Conservation (phyloP, 176 grass and related monocot genomes). For the Aegilops bicornis region DNA sequence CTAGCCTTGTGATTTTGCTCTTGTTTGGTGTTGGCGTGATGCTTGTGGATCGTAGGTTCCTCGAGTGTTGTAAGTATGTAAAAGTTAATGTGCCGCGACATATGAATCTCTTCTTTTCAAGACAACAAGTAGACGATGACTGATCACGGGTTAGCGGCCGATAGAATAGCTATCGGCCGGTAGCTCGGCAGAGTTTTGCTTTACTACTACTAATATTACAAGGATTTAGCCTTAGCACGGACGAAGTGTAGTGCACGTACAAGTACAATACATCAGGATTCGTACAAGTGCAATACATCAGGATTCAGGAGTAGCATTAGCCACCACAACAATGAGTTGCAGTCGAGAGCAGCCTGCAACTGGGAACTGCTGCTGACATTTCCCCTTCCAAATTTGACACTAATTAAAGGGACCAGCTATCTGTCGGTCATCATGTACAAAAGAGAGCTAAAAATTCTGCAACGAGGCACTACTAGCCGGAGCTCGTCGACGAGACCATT, state of each 20-base stretch:
- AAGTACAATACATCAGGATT: not conserved
- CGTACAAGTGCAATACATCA: not conserved
- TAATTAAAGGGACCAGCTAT: no score
- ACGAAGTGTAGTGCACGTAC: not conserved
- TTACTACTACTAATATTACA: not conserved
- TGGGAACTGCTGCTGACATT: not conserved
- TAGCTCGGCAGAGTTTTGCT: no score
- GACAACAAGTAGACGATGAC: no score
- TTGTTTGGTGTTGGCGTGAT: not conserved
- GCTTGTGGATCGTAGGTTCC: not conserved
- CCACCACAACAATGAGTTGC: not conserved
- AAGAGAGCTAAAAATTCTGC: conserved; percentile 3
- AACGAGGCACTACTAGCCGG: not conserved
- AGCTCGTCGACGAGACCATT: not conserved
- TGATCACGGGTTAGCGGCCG: no score
- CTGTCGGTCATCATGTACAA: conserved; percentile 22
- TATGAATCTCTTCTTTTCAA: no score
- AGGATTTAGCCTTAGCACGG: not conserved
- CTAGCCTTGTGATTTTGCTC: not conserved
- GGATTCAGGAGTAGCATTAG: not conserved
- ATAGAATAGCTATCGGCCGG: no score
- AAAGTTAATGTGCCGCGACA: not conserved
- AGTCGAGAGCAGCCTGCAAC: not conserved
- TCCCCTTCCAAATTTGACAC: not conserved
- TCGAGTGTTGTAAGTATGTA: not conserved